Evolutionary conservation across 2,329 filamentous ascomycete species (phyloP), one percentile per base, ranked within the genome.

Genomic region (Reticulascus tulasneorum): DNA sequence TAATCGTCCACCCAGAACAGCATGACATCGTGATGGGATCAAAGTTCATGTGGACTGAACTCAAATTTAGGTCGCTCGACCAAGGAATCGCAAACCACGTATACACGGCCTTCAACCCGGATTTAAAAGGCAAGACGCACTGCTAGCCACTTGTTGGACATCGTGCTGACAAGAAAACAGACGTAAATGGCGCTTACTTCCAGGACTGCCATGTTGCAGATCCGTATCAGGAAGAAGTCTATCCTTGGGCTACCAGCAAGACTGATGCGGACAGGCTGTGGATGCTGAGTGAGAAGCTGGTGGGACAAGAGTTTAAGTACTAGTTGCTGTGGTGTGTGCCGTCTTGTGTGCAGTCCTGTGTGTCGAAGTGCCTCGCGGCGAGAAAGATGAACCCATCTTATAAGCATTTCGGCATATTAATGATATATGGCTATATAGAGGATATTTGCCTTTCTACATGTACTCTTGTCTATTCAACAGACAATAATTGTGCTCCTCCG

Each of bases 231-330:
- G 41, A 44, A 25, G 42, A 42, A 22, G 34, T 42, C 8, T 31
- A 22, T 12, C 16, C 29, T 3, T 42, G 42, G 42, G 42, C 42
- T 10, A 18, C 17, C 18, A 35, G 35, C 3, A 38, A 26, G 29
- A 23, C 38, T 6, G 42, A 42, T 2, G 42, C 35, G 20, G 42
- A 44, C 4, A 35, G 29, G 34, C 21, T 44, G n/a, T 44, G 42
- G 42, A 27, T 17, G 19, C 23, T 44, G 35, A 44, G 42, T 9
- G 42, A 44, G 42, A 42, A 39, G 28, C 31, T 44, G 10, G 34
- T 42, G 13, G 39, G 31, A 13, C 42, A 42, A 20, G 34, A 42
- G 35, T 44, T 42, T 15, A 28, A 15, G 18, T 44, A 35, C 16
- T 42, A n/a, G n/a, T n/a, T n/a, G n/a, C n/a, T n/a, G n/a, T n/a